Conservation (phyloP, 2,329 filamentous ascomycete species). For the Alternaria panax region DNA sequence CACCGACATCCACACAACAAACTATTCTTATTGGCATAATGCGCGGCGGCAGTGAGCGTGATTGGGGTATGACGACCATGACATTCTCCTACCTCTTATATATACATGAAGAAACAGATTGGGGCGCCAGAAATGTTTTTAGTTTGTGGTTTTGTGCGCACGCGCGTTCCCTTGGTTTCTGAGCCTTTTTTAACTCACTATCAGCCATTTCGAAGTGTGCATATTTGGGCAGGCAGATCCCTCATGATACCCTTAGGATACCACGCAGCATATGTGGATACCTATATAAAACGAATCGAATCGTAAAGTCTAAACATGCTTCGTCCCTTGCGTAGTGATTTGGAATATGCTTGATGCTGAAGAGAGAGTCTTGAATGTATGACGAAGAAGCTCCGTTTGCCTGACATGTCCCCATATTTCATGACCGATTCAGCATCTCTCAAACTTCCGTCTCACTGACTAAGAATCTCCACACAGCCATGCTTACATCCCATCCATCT, state of each 20-base stretch:
- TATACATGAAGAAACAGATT: constrained; percentile 16
- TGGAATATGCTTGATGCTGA: not conserved
- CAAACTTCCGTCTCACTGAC: not conserved
- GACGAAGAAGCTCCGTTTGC: not conserved
- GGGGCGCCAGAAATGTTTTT: constrained; percentile 15
- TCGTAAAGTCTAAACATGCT: constrained; percentile 16
- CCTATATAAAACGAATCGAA: constrained; percentile 31
- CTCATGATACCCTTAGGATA: constrained; percentile 35
- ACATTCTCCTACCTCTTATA: constrained; percentile 18
- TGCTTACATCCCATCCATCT: not conserved
- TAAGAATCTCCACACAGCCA: not conserved
- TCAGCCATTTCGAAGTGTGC: constrained; percentile 23
- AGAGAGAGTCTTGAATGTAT: not conserved
- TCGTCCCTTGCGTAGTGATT: not conserved
- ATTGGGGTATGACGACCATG: constrained; percentile 15
- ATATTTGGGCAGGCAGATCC: constrained; percentile 27
- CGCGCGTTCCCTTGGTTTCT: not conserved
- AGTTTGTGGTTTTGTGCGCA: constrained; percentile 12
- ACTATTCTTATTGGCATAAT: constrained; percentile 19
- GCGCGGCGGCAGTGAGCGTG: constrained; percentile 11
- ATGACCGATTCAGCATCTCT: not conserved
- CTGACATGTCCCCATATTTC: too few relatives aligned
- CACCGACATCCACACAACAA: constrained; percentile 4
- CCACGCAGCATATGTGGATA: constrained; percentile 18
- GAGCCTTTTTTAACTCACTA: constrained; percentile 3